Conservation (phyloP, 208 protist genomes). For the Trypanosoma theileri region DNA sequence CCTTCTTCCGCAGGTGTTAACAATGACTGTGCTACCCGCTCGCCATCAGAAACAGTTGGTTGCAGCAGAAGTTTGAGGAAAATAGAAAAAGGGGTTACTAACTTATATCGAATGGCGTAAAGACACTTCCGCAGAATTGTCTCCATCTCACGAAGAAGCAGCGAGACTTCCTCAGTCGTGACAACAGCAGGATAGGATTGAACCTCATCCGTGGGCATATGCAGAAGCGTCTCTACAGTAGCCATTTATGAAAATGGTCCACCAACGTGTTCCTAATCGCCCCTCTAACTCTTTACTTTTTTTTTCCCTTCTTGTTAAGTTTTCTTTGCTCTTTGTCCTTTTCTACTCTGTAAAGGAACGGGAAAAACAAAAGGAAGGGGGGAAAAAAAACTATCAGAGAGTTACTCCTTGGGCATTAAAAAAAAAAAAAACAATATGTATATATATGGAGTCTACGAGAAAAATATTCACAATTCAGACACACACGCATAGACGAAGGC, state of each 20-base stretch:
- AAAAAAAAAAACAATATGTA: too few relatives aligned
- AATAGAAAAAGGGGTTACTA: slow-evolving; percentile 46
- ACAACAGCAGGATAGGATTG: slow-evolving; percentile 31
- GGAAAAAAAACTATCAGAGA: too few relatives aligned
- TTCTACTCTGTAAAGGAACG: background rate
- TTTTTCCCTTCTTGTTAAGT: background rate
- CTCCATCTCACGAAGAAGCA: slow-evolving; percentile 45
- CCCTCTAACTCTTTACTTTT: background rate
- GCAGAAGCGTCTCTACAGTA: slow-evolving; percentile 44
- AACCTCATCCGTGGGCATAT: slow-evolving; percentile 49
- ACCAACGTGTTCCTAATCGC: too few relatives aligned
- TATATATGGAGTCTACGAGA: too few relatives aligned
- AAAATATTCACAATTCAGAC: too few relatives aligned
- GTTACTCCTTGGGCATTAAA: too few relatives aligned
- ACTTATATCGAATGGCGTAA: slow-evolving; percentile 51
- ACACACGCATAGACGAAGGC: too few relatives aligned
- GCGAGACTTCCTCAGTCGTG: slow-evolving; percentile 31
- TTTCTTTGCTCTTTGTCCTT: background rate
- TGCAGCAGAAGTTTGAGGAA: slow-evolving; percentile 53
- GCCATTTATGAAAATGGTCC: slow-evolving; percentile 30
- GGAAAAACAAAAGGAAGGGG: background rate
- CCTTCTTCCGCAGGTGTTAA: slow-evolving; percentile 40
- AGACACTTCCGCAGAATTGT: slow-evolving; percentile 65
- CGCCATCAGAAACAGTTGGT: slow-evolving; percentile 28
- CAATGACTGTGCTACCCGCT: slow-evolving; percentile 35